Conservation (phyloP, 106 monocot genomes). For the Triglochin maritima region DNA sequence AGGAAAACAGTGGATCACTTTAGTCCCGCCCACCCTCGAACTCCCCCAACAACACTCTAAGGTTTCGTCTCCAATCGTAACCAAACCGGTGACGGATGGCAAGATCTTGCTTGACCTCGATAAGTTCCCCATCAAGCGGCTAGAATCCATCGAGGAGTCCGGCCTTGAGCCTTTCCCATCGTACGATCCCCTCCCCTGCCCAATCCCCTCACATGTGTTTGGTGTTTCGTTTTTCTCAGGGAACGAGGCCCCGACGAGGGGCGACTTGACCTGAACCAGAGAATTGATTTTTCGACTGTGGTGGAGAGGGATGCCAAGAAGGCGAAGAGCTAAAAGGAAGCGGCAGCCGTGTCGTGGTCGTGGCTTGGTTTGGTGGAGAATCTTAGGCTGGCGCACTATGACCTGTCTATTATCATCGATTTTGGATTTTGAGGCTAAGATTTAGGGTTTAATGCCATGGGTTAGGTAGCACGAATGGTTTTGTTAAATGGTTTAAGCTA, state of each 20-base stretch:
- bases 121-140: conserved; percentile 90
- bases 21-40: too few relatives aligned
- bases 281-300: conserved; percentile 72
- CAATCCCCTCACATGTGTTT: neutral
- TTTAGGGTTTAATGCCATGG: too few relatives aligned
- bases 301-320: conserved; percentile 68
- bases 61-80: too few relatives aligned
- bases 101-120: conserved; percentile 59
- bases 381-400: conserved; percentile 67
- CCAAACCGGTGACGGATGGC: conserved; percentile 6
- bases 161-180: conserved; percentile 75
- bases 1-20: too few relatives aligned
- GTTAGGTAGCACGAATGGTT: too few relatives aligned
- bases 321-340: conserved; percentile 24
- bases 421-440: too few relatives aligned
- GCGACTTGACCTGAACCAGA: conserved; percentile 55
- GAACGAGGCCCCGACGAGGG: conserved; percentile 71
- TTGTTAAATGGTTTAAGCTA: too few relatives aligned
- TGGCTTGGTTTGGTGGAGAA: conserved; percentile 89
- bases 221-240: conserved; percentile 17
- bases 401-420: conserved; percentile 71
- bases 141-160: conserved; percentile 77
- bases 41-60: too few relatives aligned
- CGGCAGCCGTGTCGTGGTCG: conserved; percentile 30
- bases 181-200: conserved; percentile 17